A percentile compares a stretch with the other conserved stretches of the same genome.
These are phyloP conservation scores for Lipomyces starkeyi DNA, from an alignment of 805 yeast genomes.

Conservation along the genomic window DNA sequence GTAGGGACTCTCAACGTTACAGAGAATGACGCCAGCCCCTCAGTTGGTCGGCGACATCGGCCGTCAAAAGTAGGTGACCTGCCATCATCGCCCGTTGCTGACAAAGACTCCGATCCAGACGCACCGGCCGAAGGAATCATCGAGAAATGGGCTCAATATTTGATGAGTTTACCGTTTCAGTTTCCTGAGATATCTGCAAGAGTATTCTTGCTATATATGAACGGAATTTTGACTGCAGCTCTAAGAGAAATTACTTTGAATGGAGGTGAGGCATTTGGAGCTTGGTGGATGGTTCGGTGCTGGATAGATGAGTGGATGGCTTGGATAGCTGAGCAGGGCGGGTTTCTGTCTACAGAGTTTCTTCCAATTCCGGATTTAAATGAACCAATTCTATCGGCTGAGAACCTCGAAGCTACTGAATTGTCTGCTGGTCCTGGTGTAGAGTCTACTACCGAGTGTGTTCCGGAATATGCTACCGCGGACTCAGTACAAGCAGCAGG, in stretches of 20 bases:
- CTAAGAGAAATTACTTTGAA: conserved; percentile 65
- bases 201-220: conserved; percentile 59
- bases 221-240: conserved; percentile 62
- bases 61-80: conserved; percentile 6
- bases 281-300: conserved; percentile 78
- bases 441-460: background rate
- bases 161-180: conserved; percentile 52
- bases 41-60: conserved; percentile 12
- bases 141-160: conserved; percentile 50
- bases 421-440: background rate
- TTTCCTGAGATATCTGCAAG: conserved; percentile 62
- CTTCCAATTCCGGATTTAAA: conserved; percentile 14
- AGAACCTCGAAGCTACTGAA: background rate
- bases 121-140: conserved; percentile 40
- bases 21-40: conserved; percentile 21
- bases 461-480: background rate
- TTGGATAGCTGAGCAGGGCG: conserved; percentile 63
- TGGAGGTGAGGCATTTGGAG: conserved; percentile 65
- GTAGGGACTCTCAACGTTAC: conserved; percentile 5
- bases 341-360: conserved; percentile 40
- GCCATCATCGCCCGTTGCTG: background rate
- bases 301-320: conserved; percentile 77
- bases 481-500: background rate
- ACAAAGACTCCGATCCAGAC: background rate
- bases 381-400: background rate